These are phyloP conservation scores for Ascochyta fabae DNA, from an alignment of 2,329 filamentous ascomycete genomes.

Conservation along the genomic window DNA sequence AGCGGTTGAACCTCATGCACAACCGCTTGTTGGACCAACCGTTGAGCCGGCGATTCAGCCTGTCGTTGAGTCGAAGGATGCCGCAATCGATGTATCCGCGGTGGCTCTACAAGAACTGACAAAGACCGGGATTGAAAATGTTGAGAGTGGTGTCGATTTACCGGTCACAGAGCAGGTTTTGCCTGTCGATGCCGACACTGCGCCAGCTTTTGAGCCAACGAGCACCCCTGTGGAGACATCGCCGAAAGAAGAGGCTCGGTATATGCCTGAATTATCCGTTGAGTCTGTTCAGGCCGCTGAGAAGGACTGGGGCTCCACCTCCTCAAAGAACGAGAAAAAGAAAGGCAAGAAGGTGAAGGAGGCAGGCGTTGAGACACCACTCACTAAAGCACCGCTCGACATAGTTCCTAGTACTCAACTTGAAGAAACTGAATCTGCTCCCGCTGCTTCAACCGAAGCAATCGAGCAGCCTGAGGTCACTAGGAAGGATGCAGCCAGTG, in stretches of 20 bases:
- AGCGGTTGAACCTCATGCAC: background rate
- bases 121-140: background rate
- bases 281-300: conserved; percentile 3
- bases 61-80: background rate
- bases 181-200: background rate
- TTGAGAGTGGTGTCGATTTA: background rate
- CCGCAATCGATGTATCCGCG: background rate
- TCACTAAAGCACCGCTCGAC: conserved; percentile 17
- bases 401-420: background rate
- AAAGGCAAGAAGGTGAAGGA: conserved; percentile 29
- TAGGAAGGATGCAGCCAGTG: background rate
- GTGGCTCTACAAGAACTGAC: background rate
- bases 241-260: background rate
- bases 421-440: conserved; percentile 3
- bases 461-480: background rate
- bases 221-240: background rate
- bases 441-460: background rate
- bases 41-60: background rate
- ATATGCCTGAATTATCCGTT: conserved; percentile 24
- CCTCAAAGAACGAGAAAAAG: conserved; percentile 25
- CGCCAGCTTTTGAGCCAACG: background rate
- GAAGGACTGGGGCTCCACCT: conserved; percentile 14
- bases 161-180: background rate
- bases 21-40: background rate
- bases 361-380: conserved; percentile 12